phyloP scores from a whole-genome alignment of 257 asterid species.

The Sherardia arvensis region DNA sequence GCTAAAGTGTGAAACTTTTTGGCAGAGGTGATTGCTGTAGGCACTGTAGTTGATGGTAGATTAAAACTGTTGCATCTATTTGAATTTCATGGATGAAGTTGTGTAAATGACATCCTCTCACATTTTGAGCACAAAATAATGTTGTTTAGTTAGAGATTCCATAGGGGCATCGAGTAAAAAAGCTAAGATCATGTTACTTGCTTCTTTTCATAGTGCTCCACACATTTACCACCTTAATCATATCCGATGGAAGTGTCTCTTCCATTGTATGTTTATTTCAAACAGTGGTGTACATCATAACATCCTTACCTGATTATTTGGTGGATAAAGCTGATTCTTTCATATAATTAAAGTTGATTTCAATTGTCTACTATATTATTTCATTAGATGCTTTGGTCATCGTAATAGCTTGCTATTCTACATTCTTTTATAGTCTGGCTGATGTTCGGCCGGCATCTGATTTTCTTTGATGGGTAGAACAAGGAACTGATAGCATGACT shows the following conservation, averaged over 20 bases:
- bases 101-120: background rate
- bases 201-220: constrained; percentile 33
- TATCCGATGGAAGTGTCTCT: constrained; percentile 10
- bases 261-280: constrained; percentile 14
- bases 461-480: too few species aligned
- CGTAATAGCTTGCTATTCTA: too few species aligned
- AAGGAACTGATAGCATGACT: too few species aligned
- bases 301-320: background rate
- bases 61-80: background rate
- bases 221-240: constrained; percentile 18
- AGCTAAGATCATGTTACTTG: constrained; percentile 17
- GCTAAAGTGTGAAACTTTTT: too few species aligned
- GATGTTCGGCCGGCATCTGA: too few species aligned
- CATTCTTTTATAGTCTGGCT: too few species aligned
- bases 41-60: background rate
- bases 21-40: background rate
- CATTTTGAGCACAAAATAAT: background rate
- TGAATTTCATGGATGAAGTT: background rate
- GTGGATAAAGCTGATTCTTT: background rate
- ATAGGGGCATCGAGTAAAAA: constrained; percentile 33
- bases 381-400: too few species aligned
- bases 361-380: too few species aligned
- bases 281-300: constrained; percentile 12
- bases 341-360: too few species aligned
- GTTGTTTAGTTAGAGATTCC: background rate